Base-by-base conservation (phyloP, 306 rosid species). In the Cercis canadensis region DNA sequence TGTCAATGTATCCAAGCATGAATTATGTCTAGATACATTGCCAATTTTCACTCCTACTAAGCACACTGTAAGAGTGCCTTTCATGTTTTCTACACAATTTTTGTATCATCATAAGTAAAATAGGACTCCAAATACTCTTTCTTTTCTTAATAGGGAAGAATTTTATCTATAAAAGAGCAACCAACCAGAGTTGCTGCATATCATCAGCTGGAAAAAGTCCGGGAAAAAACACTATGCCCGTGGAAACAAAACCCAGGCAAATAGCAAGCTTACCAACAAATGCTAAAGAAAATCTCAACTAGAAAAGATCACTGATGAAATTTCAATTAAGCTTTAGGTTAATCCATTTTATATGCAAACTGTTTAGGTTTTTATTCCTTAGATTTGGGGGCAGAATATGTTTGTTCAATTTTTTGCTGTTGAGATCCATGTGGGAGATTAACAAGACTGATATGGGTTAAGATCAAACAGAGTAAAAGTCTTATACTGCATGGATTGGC, bases 291-390 rank as follows among this genome's bases (percentile, higher is more conserved):
- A 18, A 19, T 0, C 8, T 49, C 54, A 9, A 12, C 40, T 18
- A 54, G n/a, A 36, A 14, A 21, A 67, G 40, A 44, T n/a, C n/a
- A n/a, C n/a, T n/a, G n/a, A 17, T 21, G 12, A 29, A 57, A 70
- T 41, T 56, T 56, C 56, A 56, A 44, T 56, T 57, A 15, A 41
- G 55, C 33, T 70, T 33, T 12, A 55, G 46, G 31, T 36, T 71
- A 37, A 36, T 71, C 31, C 21, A 32, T 58, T 18, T 11, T 32
- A 58, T 43, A n/a, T 45, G 41, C 3, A 9, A 66, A 24, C 4
- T 9, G 10, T 53, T 53, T 53, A 17, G 33, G 31, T 7, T 53
- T 53, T 24, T 18, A 4, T 53, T 53, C 11, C 19, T 15, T 43
- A 43, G 15, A 43, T 5, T 43, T 43, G 3, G 15, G 4, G 0